phyloP scores from a whole-genome alignment of 148 eudicot genomes.

The Silene conica region DNA sequence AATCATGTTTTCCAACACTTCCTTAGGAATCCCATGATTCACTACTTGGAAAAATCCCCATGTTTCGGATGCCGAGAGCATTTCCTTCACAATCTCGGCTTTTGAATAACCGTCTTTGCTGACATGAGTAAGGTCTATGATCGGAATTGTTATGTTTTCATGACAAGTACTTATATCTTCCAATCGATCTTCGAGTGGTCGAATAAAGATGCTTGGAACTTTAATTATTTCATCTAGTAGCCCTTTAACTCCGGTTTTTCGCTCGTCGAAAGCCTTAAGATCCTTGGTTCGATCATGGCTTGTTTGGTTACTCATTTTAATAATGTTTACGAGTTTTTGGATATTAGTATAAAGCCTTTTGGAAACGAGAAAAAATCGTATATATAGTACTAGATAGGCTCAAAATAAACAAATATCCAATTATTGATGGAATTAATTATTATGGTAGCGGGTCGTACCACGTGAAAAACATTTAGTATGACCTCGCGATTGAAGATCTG shows the following conservation, averaged over 20 bases:
- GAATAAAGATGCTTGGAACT: conserved; percentile 36
- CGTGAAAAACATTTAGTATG: too few relatives aligned
- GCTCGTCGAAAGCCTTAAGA: conserved; percentile 38
- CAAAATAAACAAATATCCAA: too few relatives aligned
- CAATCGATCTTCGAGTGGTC: conserved; percentile 29
- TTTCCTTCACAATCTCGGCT: conserved; percentile 5
- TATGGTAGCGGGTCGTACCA: too few relatives aligned
- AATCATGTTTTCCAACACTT: conserved; percentile 31
- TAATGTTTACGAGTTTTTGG: neutral
- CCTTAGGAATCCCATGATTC: conserved; percentile 38
- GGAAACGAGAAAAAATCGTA: too few relatives aligned
- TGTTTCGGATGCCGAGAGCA: conserved; percentile 29
- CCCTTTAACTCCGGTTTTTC: conserved; percentile 49
- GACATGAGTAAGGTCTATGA: conserved; percentile 30
- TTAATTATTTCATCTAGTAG: conserved; percentile 23
- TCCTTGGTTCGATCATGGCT: conserved; percentile 20
- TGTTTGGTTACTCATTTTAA: neutral
- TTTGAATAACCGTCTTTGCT: neutral
- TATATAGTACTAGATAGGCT: too few relatives aligned
- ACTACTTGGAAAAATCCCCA: conserved; percentile 51
- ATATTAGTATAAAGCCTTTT: too few relatives aligned
- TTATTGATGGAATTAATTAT: too few relatives aligned
- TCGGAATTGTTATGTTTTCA: conserved; percentile 23
- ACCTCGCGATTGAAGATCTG: too few relatives aligned
- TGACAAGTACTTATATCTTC: conserved; percentile 14